Conservation (phyloP, 23 red algal species). For the Gracilaria domingensis region DNA sequence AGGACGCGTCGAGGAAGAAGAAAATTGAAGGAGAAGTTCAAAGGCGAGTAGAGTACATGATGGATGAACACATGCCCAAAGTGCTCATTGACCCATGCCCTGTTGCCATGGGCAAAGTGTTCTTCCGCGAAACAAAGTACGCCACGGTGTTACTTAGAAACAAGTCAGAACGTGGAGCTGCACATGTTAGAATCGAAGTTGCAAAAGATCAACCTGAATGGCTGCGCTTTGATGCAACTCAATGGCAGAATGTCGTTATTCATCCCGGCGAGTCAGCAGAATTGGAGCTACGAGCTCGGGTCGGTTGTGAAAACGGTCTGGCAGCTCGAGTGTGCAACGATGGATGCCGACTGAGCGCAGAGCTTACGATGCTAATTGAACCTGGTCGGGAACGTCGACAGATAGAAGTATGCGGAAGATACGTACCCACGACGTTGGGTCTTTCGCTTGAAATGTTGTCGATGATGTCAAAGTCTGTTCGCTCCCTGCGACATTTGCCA, state of each 20-base stretch:
- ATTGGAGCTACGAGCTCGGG: constrained; percentile 16
- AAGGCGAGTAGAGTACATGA: neutral
- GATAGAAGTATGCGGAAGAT: constrained; percentile 48
- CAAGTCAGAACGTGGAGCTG: constrained; percentile 11
- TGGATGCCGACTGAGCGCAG: constrained; percentile 34
- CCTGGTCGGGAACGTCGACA: constrained; percentile 32
- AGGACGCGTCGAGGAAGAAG: constrained; percentile 26
- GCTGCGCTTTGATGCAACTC: constrained; percentile 41
- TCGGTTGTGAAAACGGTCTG: constrained; percentile 39
- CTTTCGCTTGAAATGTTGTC: constrained; percentile 59
- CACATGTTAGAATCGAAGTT: constrained; percentile 18
- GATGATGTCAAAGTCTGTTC: constrained; percentile 46
- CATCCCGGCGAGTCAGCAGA: constrained; percentile 22
- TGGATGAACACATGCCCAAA: constrained; percentile 5
- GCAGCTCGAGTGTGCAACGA: constrained; percentile 21
- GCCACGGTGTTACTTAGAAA: constrained; percentile 19
- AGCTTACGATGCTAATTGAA: constrained; percentile 14
- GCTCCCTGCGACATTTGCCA: constrained; percentile 15
- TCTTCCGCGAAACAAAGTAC: constrained; percentile 19
- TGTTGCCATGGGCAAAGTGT: constrained; percentile 28
- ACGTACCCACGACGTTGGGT: constrained; percentile 53
- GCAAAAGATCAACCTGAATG: constrained; percentile 37
- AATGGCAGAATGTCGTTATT: constrained; percentile 35
- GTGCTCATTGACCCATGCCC: constrained; percentile 38
- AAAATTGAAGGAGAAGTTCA: constrained; percentile 7